phyloP scores from a whole-genome alignment of 2,329 filamentous ascomycete genomes.

The Talaromyces albobiverticillius region DNA sequence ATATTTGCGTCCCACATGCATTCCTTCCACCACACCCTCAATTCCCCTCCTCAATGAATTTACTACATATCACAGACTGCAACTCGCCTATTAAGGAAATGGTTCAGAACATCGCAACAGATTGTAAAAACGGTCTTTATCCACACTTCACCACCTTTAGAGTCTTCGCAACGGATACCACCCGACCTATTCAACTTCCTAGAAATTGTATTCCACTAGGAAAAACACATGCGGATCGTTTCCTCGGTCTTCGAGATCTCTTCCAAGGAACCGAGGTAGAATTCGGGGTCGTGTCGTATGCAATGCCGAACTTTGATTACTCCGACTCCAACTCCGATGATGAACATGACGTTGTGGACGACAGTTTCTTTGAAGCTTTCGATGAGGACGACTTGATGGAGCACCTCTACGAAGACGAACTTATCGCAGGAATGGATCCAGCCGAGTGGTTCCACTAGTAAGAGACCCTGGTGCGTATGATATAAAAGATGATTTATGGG shows the following conservation, averaged over 20 bases:
- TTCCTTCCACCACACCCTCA: constrained; percentile 22
- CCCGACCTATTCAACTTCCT: constrained; percentile 17
- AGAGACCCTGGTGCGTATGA: too few species aligned
- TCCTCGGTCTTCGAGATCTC: constrained; percentile 13
- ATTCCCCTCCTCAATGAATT: constrained; percentile 18
- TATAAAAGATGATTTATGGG: too few species aligned
- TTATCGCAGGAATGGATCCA: too few species aligned
- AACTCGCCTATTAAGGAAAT: constrained; percentile 21
- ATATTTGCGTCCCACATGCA: constrained; percentile 18
- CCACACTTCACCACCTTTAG: constrained; percentile 18
- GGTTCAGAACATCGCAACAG: constrained; percentile 19
- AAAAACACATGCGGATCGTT: constrained; percentile 19
- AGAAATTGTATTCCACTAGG: constrained; percentile 18
- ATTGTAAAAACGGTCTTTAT: constrained; percentile 19
- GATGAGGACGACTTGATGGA: too few species aligned
- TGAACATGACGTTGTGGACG: too few species aligned
- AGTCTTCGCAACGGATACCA: constrained; percentile 21
- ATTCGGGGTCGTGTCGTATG: neutral
- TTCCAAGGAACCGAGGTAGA: constrained; percentile 17
- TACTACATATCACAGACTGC: constrained; percentile 21
- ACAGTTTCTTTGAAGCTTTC: too few species aligned
- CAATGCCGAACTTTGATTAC: too few species aligned
- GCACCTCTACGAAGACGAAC: too few species aligned
- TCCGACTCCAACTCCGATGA: too few species aligned
- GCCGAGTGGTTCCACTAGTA: too few species aligned